phyloP scores from a whole-genome alignment of 495 filamentous ascomycete species.

The Xylaria longipes region DNA sequence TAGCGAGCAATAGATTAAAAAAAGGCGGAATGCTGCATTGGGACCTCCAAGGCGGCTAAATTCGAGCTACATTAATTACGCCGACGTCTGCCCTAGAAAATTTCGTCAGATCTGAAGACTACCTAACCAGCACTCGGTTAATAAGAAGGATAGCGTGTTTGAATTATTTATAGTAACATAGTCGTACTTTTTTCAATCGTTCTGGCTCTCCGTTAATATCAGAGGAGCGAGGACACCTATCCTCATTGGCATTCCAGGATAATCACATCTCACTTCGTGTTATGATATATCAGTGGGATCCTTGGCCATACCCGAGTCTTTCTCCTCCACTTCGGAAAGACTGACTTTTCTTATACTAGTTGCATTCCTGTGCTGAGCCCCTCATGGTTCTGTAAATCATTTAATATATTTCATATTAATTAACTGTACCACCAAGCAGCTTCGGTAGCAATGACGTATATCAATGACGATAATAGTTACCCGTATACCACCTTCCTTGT shows the following conservation, averaged over 20 bases:
- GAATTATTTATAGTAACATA: conserved; percentile 16
- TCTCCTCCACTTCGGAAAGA: neutral
- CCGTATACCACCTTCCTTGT: neutral
- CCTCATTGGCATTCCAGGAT: neutral
- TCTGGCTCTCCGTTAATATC: neutral
- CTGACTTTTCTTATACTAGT: neutral
- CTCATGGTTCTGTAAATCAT: conserved; percentile 1
- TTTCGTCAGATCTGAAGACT: neutral
- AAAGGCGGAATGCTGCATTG: conserved; percentile 14
- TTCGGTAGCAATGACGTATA: conserved; percentile 16
- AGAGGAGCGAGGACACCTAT: neutral
- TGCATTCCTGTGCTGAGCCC: neutral
- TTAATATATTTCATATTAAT: conserved; percentile 21
- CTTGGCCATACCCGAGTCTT: neutral
- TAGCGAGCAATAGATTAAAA: neutral
- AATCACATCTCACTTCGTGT: neutral
- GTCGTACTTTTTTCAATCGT: neutral
- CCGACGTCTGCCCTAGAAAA: neutral
- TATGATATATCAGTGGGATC: neutral
- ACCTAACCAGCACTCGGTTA: conserved; percentile 7
- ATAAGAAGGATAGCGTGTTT: conserved; percentile 11
- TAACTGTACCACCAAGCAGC: conserved; percentile 2
- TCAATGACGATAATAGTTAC: neutral
- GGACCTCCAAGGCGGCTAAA: conserved; percentile 17
- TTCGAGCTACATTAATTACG: conserved; percentile 20